Evolutionary conservation across 2,329 filamentous ascomycete genomes (phyloP).

Genomic region (Pseudogymnoascus sp.): DNA sequence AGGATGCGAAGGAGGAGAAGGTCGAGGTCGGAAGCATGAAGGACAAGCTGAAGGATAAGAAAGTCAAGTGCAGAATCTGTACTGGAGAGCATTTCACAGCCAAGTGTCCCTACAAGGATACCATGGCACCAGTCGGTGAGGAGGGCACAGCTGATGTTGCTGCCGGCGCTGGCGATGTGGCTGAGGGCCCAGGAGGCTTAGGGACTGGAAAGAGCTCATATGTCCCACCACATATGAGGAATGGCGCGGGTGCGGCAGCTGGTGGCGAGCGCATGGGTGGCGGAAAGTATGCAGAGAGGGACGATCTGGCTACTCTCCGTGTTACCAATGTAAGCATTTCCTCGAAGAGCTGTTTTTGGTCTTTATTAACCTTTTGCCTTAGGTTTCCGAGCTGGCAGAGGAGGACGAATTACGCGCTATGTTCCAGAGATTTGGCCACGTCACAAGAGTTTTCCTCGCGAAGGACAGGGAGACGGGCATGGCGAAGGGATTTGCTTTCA

Average conservation of each 20-base stretch:
- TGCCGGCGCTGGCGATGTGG: slow-evolving; percentile 40
- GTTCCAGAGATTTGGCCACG: slow-evolving; percentile 94
- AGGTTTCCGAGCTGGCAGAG: slow-evolving; percentile 96
- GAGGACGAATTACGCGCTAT: slow-evolving; percentile 92
- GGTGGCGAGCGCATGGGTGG: slow-evolving; percentile 73
- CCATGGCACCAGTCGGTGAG: slow-evolving; percentile 82
- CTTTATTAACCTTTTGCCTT: slow-evolving; percentile 20
- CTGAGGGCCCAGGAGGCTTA: slow-evolving; percentile 45
- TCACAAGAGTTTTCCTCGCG: slow-evolving; percentile 94
- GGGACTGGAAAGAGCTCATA: slow-evolving; percentile 73
- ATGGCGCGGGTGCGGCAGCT: slow-evolving; percentile 48
- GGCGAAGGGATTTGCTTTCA: slow-evolving; percentile 98
- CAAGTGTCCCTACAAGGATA: slow-evolving; percentile 98
- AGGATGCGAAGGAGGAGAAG: slow-evolving; percentile 75
- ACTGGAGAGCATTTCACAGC: slow-evolving; percentile 98
- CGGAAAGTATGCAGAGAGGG: slow-evolving; percentile 82
- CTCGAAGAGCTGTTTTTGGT: not conserved
- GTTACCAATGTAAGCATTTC: slow-evolving; percentile 81
- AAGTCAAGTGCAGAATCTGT: slow-evolving; percentile 99
- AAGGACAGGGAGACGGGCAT: slow-evolving; percentile 94
- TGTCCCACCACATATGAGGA: slow-evolving; percentile 86
- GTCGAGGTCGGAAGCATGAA: slow-evolving; percentile 68
- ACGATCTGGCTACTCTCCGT: slow-evolving; percentile 90
- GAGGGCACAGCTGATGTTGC: slow-evolving; percentile 46
- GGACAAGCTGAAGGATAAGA: slow-evolving; percentile 91